phyloP scores from a whole-genome alignment of 331 rosid species.

The Rosa hybrid region DNA sequence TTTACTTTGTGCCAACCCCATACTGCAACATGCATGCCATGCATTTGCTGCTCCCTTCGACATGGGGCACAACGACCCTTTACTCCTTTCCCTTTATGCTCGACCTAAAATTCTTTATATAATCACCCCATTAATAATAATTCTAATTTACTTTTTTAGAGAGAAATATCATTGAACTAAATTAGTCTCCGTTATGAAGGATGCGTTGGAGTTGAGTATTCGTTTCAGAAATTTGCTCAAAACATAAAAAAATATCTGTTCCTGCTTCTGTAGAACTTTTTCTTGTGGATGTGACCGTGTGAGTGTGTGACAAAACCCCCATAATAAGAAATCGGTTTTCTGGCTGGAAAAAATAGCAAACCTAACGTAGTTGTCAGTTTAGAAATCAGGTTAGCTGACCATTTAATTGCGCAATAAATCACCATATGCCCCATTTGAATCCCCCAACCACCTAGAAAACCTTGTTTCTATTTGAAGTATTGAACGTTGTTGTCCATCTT shows the following conservation, averaged over 20 bases:
- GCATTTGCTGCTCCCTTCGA: not conserved
- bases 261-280: not conserved
- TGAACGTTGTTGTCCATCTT: not conserved
- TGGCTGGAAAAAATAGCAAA: not conserved
- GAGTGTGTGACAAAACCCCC: not conserved
- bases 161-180: not conserved
- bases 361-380: not conserved
- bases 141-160: not conserved
- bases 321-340: not conserved
- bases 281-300: not conserved
- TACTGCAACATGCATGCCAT: not conserved
- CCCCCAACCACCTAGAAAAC: conserved; percentile 5
- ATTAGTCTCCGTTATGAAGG: not conserved
- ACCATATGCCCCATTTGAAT: not conserved
- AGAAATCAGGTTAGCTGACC: not conserved
- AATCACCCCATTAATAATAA: not conserved
- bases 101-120: not conserved
- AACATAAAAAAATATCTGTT: not conserved
- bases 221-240: not conserved
- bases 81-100: not conserved
- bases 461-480: not conserved
- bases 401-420: not conserved
- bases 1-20: not conserved
- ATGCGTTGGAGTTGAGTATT: not conserved
- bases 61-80: not conserved